Evolutionary conservation across 2,329 filamentous ascomycete genomes (phyloP), one percentile per base, ranked within the genome.

Genomic region (Alternaria metachromatica): DNA sequence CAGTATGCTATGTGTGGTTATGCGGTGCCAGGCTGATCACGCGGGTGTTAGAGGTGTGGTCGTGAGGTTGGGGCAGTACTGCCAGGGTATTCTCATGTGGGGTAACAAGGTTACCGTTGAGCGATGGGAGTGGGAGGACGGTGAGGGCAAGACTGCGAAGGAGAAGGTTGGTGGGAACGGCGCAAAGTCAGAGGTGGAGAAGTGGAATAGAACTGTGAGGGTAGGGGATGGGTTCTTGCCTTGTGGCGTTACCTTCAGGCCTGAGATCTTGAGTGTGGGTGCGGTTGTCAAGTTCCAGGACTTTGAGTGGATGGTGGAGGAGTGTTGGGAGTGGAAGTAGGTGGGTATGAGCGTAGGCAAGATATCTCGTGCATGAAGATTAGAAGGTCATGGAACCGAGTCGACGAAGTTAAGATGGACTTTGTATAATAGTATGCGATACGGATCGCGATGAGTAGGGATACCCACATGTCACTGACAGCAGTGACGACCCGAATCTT

Each of bases 41-140:
- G 78, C 76, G 9, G 62, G 61, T 13, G 78, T 78, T 3, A 77
- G 84, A 2, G 89, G 89, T 0, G 78, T 86, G 64, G 80, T 89
- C 0, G 78, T 90, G 0, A 75, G 85, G 21, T 72, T 90, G 1
- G 89, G 87, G 0, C 78, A 82, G 60, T 84, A 81, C 64, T 86
- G 83, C 41, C 89, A 91, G 80, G 88, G 85, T 1, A 73, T 91
- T 5, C 30, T 88, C 54, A 82, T 85, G 65, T 74, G 78, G 2
- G 84, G 82, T 0, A 75, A 78, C 0, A 69, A 75, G 6, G 71
- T 86, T 11, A 79, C 82, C 20, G 79, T 84, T 2, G 88, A 90
- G 81, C 80, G 87, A 58, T 89, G 88, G 88, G 80, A 82, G 69
- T 86, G 55, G 60, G 5, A 25, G 2, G 44, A 6, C 6, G 20